Base-by-base conservation (phyloP, 2,329 filamentous ascomycete species). In the Pyricularia grisea region DNA sequence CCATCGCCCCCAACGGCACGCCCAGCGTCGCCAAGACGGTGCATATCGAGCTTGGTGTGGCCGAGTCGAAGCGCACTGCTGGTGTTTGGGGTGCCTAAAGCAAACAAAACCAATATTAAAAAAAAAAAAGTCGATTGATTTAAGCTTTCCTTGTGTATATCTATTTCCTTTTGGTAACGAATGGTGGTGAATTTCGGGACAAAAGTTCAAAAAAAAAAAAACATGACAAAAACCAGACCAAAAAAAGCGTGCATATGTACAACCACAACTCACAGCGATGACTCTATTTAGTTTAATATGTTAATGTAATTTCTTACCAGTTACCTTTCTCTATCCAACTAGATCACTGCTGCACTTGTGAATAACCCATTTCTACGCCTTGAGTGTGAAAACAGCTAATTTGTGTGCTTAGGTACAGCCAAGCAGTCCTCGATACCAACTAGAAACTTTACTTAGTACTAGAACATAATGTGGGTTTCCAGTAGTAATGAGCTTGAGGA, bases 1-100 rank as follows among this genome's bases (percentile, higher is more conserved):
- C 80, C 0, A 76, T 84, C n/a, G 75, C 82, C 69, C 71, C 75
- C 4, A 73, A 72, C 3, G 83, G 84, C 0, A 80, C 81, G 1
- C 84, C 83, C 0, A 84, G 82, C 71, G 70, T 83, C 3, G 81
- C 79, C 0, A 80, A 79, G 73, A 82, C 78, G 1, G 73, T 84
- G 17, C 77, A 77, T 70, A 69, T 75, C 50, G 58, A 61, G 58
- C 58, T 61, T 12, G 58, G 58, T 5, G 58, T 27, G 58, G 58
- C 58, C 23, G 58, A 61, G 58, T 1, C n/a, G 4, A 61, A 5
- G 58, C 58, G 58, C 23, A 61, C 58, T 27, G 58, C 58, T 61
- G 58, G 58, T 27, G 3, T 61, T 5, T 61, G 58, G 58, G 58
- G 58, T 61, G n/a, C 58, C 7, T 61, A 27, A 23, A 14, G 1